Conservation (phyloP, 139 green algal genomes). For the Marvania coccoides region DNA sequence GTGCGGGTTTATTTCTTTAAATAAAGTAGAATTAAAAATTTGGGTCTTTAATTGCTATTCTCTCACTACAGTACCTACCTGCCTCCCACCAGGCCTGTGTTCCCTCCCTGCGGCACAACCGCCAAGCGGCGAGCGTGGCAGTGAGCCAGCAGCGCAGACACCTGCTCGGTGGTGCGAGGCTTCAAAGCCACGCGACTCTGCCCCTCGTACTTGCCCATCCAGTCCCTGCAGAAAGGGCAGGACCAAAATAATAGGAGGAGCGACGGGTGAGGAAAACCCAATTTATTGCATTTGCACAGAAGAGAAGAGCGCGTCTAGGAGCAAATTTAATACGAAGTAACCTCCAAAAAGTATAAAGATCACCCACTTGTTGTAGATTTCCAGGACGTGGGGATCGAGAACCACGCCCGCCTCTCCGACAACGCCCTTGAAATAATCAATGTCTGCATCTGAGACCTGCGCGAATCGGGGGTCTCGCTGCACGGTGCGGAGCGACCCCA, state of each 20-base stretch:
- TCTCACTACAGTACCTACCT: no score
- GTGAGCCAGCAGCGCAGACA: constrained; percentile 64
- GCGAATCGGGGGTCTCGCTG: not conserved
- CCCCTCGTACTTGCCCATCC: constrained; percentile 84
- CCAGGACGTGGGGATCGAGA: not conserved
- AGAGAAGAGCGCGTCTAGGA: not conserved
- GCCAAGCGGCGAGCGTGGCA: constrained; percentile 68
- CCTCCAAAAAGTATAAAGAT: no score
- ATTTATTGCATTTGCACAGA: not conserved
- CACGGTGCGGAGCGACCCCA: no score
- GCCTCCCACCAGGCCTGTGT: constrained; percentile 93
- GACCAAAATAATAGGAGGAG: not conserved
- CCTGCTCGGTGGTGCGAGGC: constrained; percentile 56
- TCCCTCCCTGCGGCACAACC: constrained; percentile 92
- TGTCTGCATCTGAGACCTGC: not conserved
- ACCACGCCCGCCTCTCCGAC: not conserved
- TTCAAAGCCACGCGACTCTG: constrained; percentile 41
- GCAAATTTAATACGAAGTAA: no score
- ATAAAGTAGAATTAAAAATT: no score
- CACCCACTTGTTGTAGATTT: not conserved
- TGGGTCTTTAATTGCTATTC: no score
- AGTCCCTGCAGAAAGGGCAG: constrained; percentile 53
- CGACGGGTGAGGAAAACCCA: not conserved
- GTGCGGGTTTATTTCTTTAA: no score
- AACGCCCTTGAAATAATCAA: not conserved